phyloP scores from a whole-genome alignment of 352 stramenopile species.

The Globisporangium cylindrosporum region DNA sequence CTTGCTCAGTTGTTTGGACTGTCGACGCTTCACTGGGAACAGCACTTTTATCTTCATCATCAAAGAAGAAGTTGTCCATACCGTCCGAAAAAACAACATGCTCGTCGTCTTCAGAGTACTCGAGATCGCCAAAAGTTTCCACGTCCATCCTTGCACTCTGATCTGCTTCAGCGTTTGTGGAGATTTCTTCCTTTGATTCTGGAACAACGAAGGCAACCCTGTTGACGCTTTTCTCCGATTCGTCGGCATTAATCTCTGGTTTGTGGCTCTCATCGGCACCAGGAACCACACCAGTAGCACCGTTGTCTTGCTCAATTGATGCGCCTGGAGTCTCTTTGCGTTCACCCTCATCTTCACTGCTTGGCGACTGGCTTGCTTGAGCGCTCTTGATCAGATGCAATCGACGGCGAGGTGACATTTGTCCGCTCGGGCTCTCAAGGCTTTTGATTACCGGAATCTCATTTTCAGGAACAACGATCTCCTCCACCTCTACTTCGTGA shows the following conservation, averaged over 20 bases:
- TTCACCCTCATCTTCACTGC: not conserved
- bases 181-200: not conserved
- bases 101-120: constrained; percentile 7
- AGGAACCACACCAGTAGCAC: not conserved
- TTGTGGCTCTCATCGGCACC: not conserved
- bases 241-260: not conserved
- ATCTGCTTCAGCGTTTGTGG: not conserved
- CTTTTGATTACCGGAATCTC: not conserved
- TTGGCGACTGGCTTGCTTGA: not conserved
- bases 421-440: not conserved
- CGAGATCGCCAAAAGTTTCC: not conserved
- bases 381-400: not conserved
- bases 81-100: not conserved
- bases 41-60: not conserved
- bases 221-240: not conserved
- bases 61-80: not conserved
- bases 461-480: not conserved
- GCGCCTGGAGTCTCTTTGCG: not conserved
- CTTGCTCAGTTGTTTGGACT: not conserved
- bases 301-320: not conserved
- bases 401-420: not conserved
- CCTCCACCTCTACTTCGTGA: not conserved
- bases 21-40: not conserved
- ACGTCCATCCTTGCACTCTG: not conserved
- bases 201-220: not conserved